These are phyloP conservation scores for Ceratobasidium sp. DNA, from an alignment of 1,284 basidiomycete species.

Conservation along the genomic window DNA sequence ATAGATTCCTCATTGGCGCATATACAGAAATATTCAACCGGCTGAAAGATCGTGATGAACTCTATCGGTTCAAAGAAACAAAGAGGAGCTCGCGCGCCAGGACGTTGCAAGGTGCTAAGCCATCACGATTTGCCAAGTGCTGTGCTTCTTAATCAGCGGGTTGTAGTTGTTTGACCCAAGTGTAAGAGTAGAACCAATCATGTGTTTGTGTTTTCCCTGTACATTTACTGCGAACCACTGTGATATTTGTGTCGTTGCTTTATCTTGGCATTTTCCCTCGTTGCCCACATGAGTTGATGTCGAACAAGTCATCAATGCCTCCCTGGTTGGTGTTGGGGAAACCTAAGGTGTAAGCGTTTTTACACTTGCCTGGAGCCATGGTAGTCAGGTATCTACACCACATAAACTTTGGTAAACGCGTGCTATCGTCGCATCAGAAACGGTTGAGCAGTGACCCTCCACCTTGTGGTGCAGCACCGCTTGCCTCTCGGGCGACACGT, in stretches of 20 bases:
- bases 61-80: constrained; percentile 29
- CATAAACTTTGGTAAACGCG: too few species aligned
- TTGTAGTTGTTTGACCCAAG: background rate
- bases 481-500: constrained; percentile 13
- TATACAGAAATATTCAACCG: constrained; percentile 37
- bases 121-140: constrained; percentile 26
- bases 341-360: too few species aligned
- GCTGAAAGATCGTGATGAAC: constrained; percentile 23
- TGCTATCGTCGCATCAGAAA: too few species aligned
- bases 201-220: background rate
- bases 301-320: too few species aligned
- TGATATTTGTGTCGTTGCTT: too few species aligned
- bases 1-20: background rate
- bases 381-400: too few species aligned
- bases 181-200: background rate
- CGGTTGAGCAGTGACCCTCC: too few species aligned
- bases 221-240: background rate
- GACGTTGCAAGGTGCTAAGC: background rate
- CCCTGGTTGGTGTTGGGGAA: too few species aligned
- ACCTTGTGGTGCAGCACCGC: background rate
- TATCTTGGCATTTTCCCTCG: too few species aligned
- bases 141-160: background rate
- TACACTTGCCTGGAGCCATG: too few species aligned
- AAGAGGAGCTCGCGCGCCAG: constrained; percentile 12
- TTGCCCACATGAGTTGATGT: too few species aligned